phyloP scores from a whole-genome alignment of 169 alveolate genomes.

The Amoebophrya sp. region DNA sequence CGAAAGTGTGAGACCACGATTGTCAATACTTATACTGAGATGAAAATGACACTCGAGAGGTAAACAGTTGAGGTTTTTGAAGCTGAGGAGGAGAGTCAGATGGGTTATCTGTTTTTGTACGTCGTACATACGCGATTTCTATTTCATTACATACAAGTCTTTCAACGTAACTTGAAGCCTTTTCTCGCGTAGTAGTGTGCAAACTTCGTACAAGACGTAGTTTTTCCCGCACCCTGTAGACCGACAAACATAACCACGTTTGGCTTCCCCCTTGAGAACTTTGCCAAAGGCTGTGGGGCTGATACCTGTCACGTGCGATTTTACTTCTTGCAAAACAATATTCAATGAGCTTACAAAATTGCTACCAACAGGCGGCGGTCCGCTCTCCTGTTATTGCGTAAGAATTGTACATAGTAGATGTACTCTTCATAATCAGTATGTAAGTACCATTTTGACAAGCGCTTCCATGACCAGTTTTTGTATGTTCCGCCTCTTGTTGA shows the following conservation, averaged over 20 bases:
- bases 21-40: not conserved
- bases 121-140: not conserved
- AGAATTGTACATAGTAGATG: too few species aligned
- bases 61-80: not conserved
- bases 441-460: not conserved
- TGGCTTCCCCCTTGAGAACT: conserved; percentile 76
- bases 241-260: conserved; percentile 99
- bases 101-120: not conserved
- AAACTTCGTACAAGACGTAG: conserved; percentile 98
- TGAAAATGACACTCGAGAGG: not conserved
- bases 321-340: too few species aligned
- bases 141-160: too few species aligned
- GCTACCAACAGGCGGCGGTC: too few species aligned
- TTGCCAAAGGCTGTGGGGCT: not conserved
- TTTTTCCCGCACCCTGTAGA: conserved; percentile 98
- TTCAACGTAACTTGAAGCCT: too few species aligned
- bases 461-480: conserved; percentile 49
- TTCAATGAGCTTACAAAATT: too few species aligned
- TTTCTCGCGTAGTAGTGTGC: conserved; percentile 92
- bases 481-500: conserved; percentile 64
- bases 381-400: too few species aligned
- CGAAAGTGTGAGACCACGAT: not conserved
- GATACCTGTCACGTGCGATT: too few species aligned
- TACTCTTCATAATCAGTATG: too few species aligned
- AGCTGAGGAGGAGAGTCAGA: not conserved